A percentile compares a stretch with the other conserved stretches of the same genome.
These are phyloP conservation scores for Taxawa tesnikishii DNA, from an alignment of 2,329 filamentous ascomycete genomes.

Conservation along the genomic window DNA sequence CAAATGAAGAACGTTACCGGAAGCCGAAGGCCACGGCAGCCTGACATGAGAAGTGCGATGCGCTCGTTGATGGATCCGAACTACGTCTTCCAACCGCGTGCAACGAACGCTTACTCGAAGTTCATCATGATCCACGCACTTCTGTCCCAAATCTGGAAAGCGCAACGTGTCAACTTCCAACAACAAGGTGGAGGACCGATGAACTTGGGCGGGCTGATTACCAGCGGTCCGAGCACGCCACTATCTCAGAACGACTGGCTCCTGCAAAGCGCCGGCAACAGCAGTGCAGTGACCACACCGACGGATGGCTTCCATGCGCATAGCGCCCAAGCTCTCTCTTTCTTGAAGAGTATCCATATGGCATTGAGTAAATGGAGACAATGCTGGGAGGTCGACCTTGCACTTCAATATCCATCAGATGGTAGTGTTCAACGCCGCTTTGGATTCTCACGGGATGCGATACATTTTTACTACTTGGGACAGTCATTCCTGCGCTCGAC, in stretches of 20 bases:
- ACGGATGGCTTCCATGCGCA: slow-evolving; percentile 30
- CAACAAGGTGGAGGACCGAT: slow-evolving; percentile 10
- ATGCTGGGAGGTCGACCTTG: slow-evolving; percentile 59
- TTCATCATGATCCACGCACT: slow-evolving; percentile 62
- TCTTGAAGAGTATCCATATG: slow-evolving; percentile 31
- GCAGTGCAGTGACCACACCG: slow-evolving; percentile 17
- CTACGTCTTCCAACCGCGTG: slow-evolving; percentile 48
- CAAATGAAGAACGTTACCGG: slow-evolving; percentile 50
- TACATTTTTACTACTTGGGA: slow-evolving; percentile 63
- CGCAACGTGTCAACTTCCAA: slow-evolving; percentile 28
- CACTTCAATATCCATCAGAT: slow-evolving; percentile 49
- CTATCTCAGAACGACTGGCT: slow-evolving; percentile 49
- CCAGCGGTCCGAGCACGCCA: slow-evolving; percentile 42
- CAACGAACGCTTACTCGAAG: slow-evolving; percentile 61
- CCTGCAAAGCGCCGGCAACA: slow-evolving; percentile 21
- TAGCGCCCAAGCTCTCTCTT: slow-evolving; percentile 35
- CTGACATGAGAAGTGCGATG: slow-evolving; percentile 50
- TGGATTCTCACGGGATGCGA: slow-evolving; percentile 59
- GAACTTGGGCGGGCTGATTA: slow-evolving; percentile 11
- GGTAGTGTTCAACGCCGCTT: slow-evolving; percentile 44
- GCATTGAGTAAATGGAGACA: slow-evolving; percentile 62
- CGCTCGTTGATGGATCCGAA: slow-evolving; percentile 47
- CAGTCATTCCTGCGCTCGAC: slow-evolving; percentile 50
- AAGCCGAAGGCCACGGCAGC: slow-evolving; percentile 48
- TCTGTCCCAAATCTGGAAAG: slow-evolving; percentile 47